A percentile compares a stretch with the other conserved stretches of the same genome.
Conservation (phyloP, 1,139 yeast species). For the Nakaseomyces bracarensis region DNA sequence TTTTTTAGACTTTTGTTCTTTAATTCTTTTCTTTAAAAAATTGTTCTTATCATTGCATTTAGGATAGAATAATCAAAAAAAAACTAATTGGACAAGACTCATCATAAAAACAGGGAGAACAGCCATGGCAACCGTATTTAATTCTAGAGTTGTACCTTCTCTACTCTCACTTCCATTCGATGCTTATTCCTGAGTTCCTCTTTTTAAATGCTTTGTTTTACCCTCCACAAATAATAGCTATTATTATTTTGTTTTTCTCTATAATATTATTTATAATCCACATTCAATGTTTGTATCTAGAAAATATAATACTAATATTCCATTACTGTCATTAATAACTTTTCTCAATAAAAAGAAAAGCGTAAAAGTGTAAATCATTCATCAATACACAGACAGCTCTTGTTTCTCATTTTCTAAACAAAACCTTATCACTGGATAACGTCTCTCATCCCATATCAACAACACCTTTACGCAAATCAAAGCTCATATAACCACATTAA, state of each 20-base stretch:
- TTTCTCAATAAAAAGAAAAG: background rate
- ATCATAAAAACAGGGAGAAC: no score
- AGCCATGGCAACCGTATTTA: no score
- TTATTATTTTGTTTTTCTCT: background rate
- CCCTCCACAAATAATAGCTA: no score
- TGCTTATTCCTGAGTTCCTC: no score
- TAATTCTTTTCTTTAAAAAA: no score
- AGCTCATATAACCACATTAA: background rate
- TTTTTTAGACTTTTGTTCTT: background rate
- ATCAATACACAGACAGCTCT: no score
- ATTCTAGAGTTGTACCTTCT: no score
- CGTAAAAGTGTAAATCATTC: background rate
- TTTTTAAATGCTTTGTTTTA: no score
- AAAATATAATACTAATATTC: conserved; percentile 1
- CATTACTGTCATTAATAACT: background rate
- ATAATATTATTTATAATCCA: background rate
- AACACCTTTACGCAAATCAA: background rate
- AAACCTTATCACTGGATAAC: background rate
- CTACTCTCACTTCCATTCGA: no score
- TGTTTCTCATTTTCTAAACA: no score
- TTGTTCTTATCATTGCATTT: background rate
- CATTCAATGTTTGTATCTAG: background rate
- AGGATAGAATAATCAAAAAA: no score
- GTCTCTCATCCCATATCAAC: background rate
- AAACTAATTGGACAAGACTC: no score